Evolutionary conservation across 2,329 filamentous ascomycete genomes (phyloP).

Genomic region (Gnomoniopsis smithogilvyi): DNA sequence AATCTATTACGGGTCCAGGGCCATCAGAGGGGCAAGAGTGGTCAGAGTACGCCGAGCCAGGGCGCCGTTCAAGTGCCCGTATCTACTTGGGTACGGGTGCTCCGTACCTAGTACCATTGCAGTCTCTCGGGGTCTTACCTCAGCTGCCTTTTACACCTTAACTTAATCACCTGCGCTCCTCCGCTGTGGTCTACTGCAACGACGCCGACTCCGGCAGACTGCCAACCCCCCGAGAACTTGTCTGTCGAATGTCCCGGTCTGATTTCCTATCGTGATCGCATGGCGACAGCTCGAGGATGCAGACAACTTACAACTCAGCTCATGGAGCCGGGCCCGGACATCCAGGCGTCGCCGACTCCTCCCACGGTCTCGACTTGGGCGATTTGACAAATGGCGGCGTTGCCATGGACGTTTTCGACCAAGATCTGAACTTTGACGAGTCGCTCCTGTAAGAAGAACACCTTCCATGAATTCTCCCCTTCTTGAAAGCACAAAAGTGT

Average conservation of each 20-base stretch:
- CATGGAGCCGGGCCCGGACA: conserved; percentile 35
- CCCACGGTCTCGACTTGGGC: conserved; percentile 10
- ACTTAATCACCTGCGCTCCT: background rate
- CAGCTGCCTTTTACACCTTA: background rate
- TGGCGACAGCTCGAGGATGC: conserved; percentile 36
- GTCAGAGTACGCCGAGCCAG: no score
- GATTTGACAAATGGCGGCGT: conserved; percentile 12
- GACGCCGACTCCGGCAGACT: background rate
- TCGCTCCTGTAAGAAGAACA: conserved; percentile 46
- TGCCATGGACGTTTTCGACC: conserved; percentile 48
- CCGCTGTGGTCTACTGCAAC: background rate
- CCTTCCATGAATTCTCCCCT: background rate
- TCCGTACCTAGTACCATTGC: background rate
- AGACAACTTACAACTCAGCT: conserved; percentile 51
- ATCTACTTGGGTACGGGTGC: no score
- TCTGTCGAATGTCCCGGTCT: conserved; percentile 1
- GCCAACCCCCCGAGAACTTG: background rate
- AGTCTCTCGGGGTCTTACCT: background rate
- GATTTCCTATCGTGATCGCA: conserved; percentile 14
- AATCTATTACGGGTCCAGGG: no score
- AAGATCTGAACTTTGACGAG: conserved; percentile 53
- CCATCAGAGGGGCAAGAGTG: no score
- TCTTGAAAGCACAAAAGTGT: background rate
- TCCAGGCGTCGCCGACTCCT: conserved; percentile 5
- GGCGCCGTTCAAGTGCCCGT: no score